These are phyloP conservation scores for Seminavis robusta DNA, from an alignment of 108 stramenopile genomes.

Conservation along the genomic window DNA sequence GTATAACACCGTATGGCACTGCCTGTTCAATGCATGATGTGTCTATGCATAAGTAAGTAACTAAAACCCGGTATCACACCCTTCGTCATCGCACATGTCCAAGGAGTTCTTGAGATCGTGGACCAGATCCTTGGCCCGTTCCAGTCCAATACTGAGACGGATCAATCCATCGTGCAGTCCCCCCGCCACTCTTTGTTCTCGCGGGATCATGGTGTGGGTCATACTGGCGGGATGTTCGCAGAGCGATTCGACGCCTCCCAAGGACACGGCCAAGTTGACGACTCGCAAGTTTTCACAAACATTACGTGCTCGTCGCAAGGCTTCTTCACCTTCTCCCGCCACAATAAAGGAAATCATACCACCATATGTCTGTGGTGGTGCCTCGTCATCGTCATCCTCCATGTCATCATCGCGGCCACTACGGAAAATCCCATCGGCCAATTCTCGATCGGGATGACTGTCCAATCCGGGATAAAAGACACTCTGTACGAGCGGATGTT, in stretches of 20 bases:
- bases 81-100: constrained; percentile 13
- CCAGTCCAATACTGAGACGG: constrained; percentile 71
- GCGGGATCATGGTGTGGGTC: constrained; percentile 79
- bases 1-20: no score
- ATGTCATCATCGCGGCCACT: constrained; percentile 43
- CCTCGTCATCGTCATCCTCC: constrained; percentile 44
- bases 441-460: constrained; percentile 29
- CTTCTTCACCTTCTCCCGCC: constrained; percentile 47
- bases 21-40: no score
- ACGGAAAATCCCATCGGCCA: constrained; percentile 34
- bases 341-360: constrained; percentile 74
- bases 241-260: constrained; percentile 78
- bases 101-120: constrained; percentile 65
- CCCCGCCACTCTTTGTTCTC: constrained; percentile 53
- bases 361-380: constrained; percentile 42
- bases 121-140: constrained; percentile 56
- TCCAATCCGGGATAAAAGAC: constrained; percentile 18
- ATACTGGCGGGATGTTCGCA: constrained; percentile 71
- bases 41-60: no score
- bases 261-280: constrained; percentile 63
- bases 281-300: constrained; percentile 48
- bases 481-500: constrained; percentile 42
- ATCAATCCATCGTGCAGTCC: constrained; percentile 73
- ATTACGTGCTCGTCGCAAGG: constrained; percentile 42
- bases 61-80: no score